Conservation (phyloP, 177 flowering plant genomes). For the Vitis hybrid region DNA sequence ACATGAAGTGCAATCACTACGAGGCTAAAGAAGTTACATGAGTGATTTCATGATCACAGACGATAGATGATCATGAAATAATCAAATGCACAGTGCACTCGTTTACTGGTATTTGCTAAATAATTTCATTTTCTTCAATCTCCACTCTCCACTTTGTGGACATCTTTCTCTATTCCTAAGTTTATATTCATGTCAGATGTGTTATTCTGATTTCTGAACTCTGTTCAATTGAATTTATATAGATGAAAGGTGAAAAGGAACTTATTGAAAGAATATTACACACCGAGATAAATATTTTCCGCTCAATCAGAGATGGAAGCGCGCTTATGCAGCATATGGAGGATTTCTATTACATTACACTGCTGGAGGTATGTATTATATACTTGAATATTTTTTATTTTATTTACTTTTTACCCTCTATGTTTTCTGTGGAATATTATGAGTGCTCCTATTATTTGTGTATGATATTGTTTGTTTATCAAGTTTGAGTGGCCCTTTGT, state of each 20-base stretch:
- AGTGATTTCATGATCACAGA: too few species aligned
- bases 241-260: constrained; percentile 97
- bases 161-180: not conserved
- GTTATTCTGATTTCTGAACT: not conserved
- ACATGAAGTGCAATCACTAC: too few species aligned
- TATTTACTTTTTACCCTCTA: not conserved
- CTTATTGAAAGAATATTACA: constrained; percentile 79
- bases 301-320: constrained; percentile 88
- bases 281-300: constrained; percentile 87
- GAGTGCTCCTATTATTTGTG: not conserved
- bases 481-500: constrained; percentile 6
- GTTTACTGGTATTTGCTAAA: too few species aligned
- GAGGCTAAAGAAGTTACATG: too few species aligned
- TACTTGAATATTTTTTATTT: not conserved
- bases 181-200: not conserved
- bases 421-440: not conserved
- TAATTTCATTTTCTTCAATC: too few species aligned
- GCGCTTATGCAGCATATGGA: constrained; percentile 99
- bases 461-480: not conserved
- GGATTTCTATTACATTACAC: constrained; percentile 84
- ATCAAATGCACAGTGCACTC: too few species aligned
- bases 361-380: constrained; percentile 69
- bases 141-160: too few species aligned
- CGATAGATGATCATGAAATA: too few species aligned
- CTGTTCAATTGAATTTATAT: constrained; percentile 17